A percentile compares a stretch with the other conserved stretches of the same genome.
Evolutionary conservation across 2,329 filamentous ascomycete genomes (phyloP).

Genomic region (Xylariaceae sp.): DNA sequence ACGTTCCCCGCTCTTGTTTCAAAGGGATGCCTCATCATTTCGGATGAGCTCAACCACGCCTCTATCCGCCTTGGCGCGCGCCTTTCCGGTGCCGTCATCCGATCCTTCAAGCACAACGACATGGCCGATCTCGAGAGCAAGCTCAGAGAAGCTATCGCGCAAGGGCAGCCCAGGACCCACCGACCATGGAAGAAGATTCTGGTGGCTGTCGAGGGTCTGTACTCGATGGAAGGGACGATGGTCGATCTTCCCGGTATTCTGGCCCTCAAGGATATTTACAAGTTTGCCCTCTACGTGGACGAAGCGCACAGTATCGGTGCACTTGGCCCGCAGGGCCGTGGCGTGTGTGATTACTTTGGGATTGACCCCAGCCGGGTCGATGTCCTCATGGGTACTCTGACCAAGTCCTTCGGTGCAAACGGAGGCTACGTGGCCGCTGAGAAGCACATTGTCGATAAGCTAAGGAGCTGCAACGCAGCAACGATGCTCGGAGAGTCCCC

Average conservation of each 20-base stretch:
- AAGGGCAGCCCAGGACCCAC: conserved; percentile 96
- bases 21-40: conserved; percentile 91
- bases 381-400: conserved; percentile 96
- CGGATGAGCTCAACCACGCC: conserved; percentile 95
- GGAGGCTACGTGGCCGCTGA: conserved; percentile 91
- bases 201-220: conserved; percentile 91
- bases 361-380: conserved; percentile 85
- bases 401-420: conserved; percentile 97
- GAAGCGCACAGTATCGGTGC: conserved; percentile 96
- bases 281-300: conserved; percentile 92
- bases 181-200: conserved; percentile 99
- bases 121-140: conserved; percentile 80
- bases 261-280: conserved; percentile 87
- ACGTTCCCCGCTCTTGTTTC: conserved; percentile 87
- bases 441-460: conserved; percentile 86
- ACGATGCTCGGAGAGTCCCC: conserved; percentile 85
- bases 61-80: conserved; percentile 94
- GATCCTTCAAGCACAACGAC: conserved; percentile 97
- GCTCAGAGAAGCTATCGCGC: conserved; percentile 87
- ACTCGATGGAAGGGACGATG: conserved; percentile 99
- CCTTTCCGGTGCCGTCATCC: conserved; percentile 89
- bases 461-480: conserved; percentile 78
- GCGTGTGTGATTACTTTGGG: conserved; percentile 96
- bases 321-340: conserved; percentile 78
- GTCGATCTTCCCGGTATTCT: conserved; percentile 91